These are phyloP conservation scores for Lactifluus volemus DNA, from an alignment of 768 basidiomycete genomes.

Conservation along the genomic window DNA sequence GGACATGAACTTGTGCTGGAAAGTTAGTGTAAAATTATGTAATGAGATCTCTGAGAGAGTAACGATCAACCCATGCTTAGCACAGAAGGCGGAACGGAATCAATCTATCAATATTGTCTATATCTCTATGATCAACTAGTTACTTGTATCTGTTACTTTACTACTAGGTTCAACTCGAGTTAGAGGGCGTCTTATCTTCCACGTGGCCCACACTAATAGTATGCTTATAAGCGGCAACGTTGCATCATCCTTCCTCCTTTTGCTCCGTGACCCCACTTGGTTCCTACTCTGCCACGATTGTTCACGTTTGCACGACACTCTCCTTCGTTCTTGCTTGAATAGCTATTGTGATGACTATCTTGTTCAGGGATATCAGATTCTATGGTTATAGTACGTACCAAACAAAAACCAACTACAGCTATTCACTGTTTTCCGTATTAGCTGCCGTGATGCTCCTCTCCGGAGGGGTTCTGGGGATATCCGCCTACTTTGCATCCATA, in stretches of 20 bases:
- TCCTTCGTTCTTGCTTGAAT: background rate
- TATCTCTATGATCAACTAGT: too few relatives aligned
- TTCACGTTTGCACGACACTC: conserved; percentile 1
- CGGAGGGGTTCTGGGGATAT: background rate
- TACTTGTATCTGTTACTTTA: background rate
- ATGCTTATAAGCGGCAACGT: conserved; percentile 4
- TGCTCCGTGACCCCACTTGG: background rate
- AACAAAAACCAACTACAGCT: background rate
- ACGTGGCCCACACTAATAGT: background rate
- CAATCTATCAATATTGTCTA: too few relatives aligned
- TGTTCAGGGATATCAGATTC: conserved; percentile 11
- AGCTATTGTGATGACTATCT: conserved; percentile 10
- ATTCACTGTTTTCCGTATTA: background rate
- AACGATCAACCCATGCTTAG: too few relatives aligned
- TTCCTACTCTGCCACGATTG: background rate
- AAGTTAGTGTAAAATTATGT: background rate
- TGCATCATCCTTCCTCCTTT: background rate
- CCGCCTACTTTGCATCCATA: conserved; percentile 9
- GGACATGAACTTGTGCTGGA: conserved; percentile 11
- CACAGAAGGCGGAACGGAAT: too few relatives aligned
- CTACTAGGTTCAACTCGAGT: background rate
- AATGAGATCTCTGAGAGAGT: background rate
- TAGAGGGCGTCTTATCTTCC: background rate
- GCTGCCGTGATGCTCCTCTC: conserved; percentile 3
- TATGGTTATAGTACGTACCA: conserved; percentile 7